These are phyloP conservation scores for Pseudocohnilembus persalinus DNA, from an alignment of 169 alveolate species.

Conservation along the genomic window DNA sequence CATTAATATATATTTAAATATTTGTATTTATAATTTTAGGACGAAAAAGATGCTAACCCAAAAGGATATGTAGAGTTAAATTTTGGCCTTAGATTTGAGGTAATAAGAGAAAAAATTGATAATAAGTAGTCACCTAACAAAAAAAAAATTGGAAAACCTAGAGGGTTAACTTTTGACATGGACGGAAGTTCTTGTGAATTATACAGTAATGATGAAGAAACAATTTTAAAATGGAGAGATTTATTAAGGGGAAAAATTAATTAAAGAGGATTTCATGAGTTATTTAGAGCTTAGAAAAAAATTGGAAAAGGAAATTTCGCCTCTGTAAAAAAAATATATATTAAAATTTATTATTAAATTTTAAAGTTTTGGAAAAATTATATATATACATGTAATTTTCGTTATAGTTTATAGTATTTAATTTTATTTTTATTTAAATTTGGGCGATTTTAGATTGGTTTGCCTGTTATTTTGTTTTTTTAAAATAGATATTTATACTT, in stretches of 20 bases:
- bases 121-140: background rate
- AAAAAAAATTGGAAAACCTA: slow-evolving; percentile 21
- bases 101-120: slow-evolving; percentile 9
- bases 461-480: too few relatives aligned
- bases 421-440: too few relatives aligned
- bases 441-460: too few relatives aligned
- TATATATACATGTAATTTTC: background rate
- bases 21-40: too few relatives aligned
- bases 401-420: background rate
- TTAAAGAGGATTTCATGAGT: slow-evolving; percentile 45
- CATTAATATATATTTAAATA: too few relatives aligned
- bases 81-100: slow-evolving; percentile 14
- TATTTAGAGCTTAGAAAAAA: slow-evolving; percentile 38
- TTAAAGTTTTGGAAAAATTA: background rate
- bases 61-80: background rate
- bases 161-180: slow-evolving; percentile 18
- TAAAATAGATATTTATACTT: too few relatives aligned
- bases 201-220: slow-evolving; percentile 8
- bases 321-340: slow-evolving; percentile 10
- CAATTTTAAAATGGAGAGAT: slow-evolving; percentile 32
- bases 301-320: slow-evolving; percentile 55
- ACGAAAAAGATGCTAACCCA: background rate
- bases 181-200: slow-evolving; percentile 2
- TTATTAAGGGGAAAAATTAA: slow-evolving; percentile 35
- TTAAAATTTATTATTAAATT: too few relatives aligned